Base-by-base conservation (phyloP, 208 protist species). In the Leishmania braziliensis region DNA sequence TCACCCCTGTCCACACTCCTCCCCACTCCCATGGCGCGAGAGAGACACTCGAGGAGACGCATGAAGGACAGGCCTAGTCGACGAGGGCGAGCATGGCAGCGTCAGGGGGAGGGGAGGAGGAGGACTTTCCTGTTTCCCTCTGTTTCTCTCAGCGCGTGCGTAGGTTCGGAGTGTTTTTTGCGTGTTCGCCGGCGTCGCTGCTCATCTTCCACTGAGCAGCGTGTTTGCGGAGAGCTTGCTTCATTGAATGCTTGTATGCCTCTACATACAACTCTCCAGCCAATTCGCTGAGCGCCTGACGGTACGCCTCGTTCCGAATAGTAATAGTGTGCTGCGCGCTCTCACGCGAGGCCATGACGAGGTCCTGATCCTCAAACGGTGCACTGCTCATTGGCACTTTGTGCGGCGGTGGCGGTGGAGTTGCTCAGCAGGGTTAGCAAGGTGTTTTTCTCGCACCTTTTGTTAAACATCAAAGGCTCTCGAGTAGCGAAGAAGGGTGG, bases 241-340 rank as follows among this genome's bases (percentile, higher is more conserved):
- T 60, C 51, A 94, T 80, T 12, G 87, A 78, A 26, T 56, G 75
- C 65, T 82, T 86, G 88, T 95, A 97, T 48, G 85, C 86, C 46
- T 84, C 81, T 0, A 87, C 63, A 80, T 95, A 97, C 1, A 95
- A 51, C 77, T 95, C 92, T 16, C 92, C 93, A 33, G 92, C 91
- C 63, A 97, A 62, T 78, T 95, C 93, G 71, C 88, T 88, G 26
- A 95, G 76, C 20, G 86, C 92, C 60, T 95, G 86, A 16, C 89
- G 89, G 75, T 94, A 93, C 18, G 93, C 93, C 69, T 95, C 90
- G 53, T 87, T 92, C 39, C 84, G 87, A 51, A 97, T 80, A 14
- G 75, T 83, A 33, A 70, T 69, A 56, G 78, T 66, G 63, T 88
- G 91, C 72, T 84, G 80, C 14, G 75, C 85, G 56, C 90, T 90